Evolutionary conservation across 2,329 filamentous ascomycete species (phyloP), one percentile per base, ranked within the genome.

Genomic region (Xylaria sp.): DNA sequence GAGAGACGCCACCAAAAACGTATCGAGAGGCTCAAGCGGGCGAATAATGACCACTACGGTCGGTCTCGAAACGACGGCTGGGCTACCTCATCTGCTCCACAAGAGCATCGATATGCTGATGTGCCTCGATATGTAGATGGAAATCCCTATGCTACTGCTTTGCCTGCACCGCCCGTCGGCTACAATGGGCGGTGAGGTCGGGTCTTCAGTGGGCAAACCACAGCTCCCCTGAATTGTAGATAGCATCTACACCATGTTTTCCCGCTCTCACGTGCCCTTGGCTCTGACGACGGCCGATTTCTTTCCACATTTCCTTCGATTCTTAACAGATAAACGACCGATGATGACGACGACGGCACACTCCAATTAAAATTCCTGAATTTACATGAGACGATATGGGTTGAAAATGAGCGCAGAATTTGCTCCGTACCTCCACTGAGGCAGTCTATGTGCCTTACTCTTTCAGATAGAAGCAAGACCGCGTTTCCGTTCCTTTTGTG

Each of bases 1-100:
- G 78, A 78, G 36, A 79, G 79, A 61, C 86, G 87, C 20, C 86
- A 87, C 72, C 79, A 85, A 64, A 84, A 74, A 73, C 83, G 87
- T 49, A 67, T 83, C 33, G 79, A 86, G 73, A 80, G 78, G 69
- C 73, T 78, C 66, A 73, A 70, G 62, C 69, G 69, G 63, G 72
- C 73, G 49, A 78, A 79, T 62, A 70, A 73, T 46, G 72, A 74
- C 58, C 73, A 76, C 48, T 71, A 79, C 67, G 77, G 78, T 68
- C 78, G 79, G 78, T 80, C 79, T 63, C 81, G 84, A 73, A 79
- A 82, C 72, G 82, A 84, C 74, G 83, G 82, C 75, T 83, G 83
- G 82, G 79, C 79, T 66, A 79, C 83, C 62, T 78, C 82, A 71
- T 79, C 80, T 76, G 79, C 82, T 72, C 77, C 79, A 49, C 79